A percentile compares a stretch with the other conserved stretches of the same genome.
Evolutionary conservation across 495 filamentous ascomycete genomes (phyloP).

Genomic region (Talaromyces wortmannii): DNA sequence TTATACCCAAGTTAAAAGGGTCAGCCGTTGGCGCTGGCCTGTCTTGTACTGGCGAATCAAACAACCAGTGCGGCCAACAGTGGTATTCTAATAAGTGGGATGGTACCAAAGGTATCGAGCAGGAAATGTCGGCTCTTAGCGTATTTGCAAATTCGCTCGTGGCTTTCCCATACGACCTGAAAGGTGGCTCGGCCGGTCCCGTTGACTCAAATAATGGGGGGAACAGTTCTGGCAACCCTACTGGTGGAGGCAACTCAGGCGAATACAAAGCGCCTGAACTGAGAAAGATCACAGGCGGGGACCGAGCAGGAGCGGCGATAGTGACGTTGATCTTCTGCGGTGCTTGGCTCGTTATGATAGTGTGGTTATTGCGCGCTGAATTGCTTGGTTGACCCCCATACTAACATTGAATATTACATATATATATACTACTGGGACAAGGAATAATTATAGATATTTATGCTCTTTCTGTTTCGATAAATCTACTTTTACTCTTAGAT

Average conservation of each 20-base stretch:
- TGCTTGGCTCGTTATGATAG: conserved; percentile 40
- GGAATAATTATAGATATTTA: no score
- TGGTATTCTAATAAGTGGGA: conserved; percentile 45
- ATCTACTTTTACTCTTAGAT: no score
- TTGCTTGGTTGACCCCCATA: not conserved
- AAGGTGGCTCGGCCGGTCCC: conserved; percentile 26
- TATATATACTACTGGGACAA: not conserved
- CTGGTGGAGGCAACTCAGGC: conserved; percentile 39
- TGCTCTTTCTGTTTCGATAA: no score
- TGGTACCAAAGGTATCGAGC: conserved; percentile 39
- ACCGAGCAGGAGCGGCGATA: conserved; percentile 59
- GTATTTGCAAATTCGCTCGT: conserved; percentile 49
- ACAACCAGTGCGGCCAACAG: conserved; percentile 45
- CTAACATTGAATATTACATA: not conserved
- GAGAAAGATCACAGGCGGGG: conserved; percentile 43
- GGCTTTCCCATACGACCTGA: conserved; percentile 13
- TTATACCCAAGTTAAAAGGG: conserved; percentile 49
- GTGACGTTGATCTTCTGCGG: conserved; percentile 52
- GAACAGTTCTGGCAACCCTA: conserved; percentile 54
- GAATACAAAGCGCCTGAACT: conserved; percentile 13
- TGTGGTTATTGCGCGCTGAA: conserved; percentile 27
- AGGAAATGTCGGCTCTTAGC: conserved; percentile 55
- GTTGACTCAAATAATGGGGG: conserved; percentile 55
- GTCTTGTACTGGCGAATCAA: conserved; percentile 45
- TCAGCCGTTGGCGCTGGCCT: conserved; percentile 54